A percentile compares a stretch with the other conserved stretches of the same genome.
These are phyloP conservation scores for Biscogniauxia marginata DNA, from an alignment of 2,329 filamentous ascomycete species.

Conservation along the genomic window DNA sequence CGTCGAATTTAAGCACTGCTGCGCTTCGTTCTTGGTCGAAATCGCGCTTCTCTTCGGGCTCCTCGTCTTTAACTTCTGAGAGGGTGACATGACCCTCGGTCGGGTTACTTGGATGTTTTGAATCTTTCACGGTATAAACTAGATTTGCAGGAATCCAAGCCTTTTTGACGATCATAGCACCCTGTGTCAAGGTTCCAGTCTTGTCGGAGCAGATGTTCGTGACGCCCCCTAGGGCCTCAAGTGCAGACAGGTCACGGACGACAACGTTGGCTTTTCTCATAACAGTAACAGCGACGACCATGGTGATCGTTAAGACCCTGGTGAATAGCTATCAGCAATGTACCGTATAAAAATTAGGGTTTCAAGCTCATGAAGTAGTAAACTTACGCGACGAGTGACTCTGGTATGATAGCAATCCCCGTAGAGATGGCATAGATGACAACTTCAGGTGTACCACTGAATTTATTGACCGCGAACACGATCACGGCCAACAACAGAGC, in stretches of 20 bases:
- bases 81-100: constrained; percentile 55
- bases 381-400: constrained; percentile 61
- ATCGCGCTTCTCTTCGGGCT: constrained; percentile 48
- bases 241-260: constrained; percentile 62
- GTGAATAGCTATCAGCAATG: background rate
- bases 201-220: constrained; percentile 75
- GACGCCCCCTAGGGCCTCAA: constrained; percentile 69
- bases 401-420: constrained; percentile 62
- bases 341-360: constrained; percentile 14
- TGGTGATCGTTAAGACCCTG: constrained; percentile 66
- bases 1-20: constrained; percentile 60
- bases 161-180: constrained; percentile 68
- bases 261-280: constrained; percentile 66
- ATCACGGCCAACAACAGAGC: constrained; percentile 59
- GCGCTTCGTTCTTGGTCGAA: constrained; percentile 60
- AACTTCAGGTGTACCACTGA: constrained; percentile 50
- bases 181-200: constrained; percentile 67
- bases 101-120: constrained; percentile 60
- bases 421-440: constrained; percentile 58
- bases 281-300: constrained; percentile 63
- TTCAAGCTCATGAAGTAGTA: background rate
- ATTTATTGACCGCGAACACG: constrained; percentile 57
- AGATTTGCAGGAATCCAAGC: constrained; percentile 61
- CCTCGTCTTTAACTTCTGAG: constrained; percentile 37
- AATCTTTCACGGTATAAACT: constrained; percentile 60